phyloP scores from a whole-genome alignment of 225 moss, liverwort and hornwort species.

The Straminergon stramineum region DNA sequence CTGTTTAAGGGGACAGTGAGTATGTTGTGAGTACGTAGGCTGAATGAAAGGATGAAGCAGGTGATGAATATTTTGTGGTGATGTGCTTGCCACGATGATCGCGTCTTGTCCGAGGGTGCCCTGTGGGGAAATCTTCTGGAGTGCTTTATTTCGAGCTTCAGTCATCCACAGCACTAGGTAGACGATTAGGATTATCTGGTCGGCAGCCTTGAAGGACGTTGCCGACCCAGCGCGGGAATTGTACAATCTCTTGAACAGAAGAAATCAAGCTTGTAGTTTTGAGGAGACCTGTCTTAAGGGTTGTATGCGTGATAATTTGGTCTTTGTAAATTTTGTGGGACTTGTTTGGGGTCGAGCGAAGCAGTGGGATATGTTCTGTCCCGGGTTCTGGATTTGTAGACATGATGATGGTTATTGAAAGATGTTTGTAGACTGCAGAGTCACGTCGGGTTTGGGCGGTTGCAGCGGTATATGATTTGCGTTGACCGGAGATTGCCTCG shows the following conservation, averaged over 20 bases:
- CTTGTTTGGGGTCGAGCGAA: background rate
- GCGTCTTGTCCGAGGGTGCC: background rate
- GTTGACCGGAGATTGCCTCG: background rate
- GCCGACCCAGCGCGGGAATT: conserved; percentile 25
- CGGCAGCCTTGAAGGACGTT: background rate
- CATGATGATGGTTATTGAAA: background rate
- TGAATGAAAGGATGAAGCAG: background rate
- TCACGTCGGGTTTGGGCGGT: background rate
- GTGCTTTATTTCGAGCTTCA: conserved; percentile 13
- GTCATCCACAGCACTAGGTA: background rate
- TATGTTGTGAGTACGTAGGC: background rate
- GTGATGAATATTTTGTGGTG: background rate
- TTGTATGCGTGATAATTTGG: background rate
- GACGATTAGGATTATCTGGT: conserved; percentile 10
- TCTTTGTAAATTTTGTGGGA: background rate
- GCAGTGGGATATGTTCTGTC: background rate
- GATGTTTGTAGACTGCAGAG: background rate
- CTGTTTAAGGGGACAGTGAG: background rate
- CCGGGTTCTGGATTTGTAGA: background rate
- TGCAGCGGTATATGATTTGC: background rate
- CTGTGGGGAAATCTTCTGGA: background rate
- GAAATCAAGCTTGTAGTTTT: conserved; percentile 6
- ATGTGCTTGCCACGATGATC: background rate
- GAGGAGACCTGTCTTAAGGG: background rate
- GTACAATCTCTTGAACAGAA: conserved; percentile 31